A percentile compares a stretch with the other conserved stretches of the same genome.
Evolutionary conservation across 2,329 filamentous ascomycete genomes (phyloP).

Genomic region (Hypoxylon sp.): DNA sequence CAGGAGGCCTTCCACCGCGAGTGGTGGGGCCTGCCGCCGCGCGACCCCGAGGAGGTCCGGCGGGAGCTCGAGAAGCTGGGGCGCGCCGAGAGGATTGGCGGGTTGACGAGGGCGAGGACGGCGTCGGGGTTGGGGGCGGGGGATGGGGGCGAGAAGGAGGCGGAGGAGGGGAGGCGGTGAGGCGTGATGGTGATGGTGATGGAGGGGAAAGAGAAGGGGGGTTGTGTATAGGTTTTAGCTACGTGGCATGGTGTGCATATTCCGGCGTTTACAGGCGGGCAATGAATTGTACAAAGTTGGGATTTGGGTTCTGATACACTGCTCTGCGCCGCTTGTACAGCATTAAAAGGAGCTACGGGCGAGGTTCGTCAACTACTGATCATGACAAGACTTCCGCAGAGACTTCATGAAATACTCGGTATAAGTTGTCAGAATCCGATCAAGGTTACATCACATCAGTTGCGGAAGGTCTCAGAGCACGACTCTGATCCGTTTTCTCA

Average conservation of each 20-base stretch:
- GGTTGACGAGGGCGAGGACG: slow-evolving; percentile 46
- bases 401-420: background rate
- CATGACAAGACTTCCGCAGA: background rate
- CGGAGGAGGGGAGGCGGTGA: slow-evolving; percentile 1
- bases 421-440: background rate
- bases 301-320: slow-evolving; percentile 27
- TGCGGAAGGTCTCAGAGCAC: no score
- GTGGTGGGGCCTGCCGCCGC: slow-evolving; percentile 74
- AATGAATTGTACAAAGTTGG: slow-evolving; percentile 18
- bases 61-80: slow-evolving; percentile 65
- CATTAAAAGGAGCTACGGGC: slow-evolving; percentile 14
- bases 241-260: slow-evolving; percentile 28
- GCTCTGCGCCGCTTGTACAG: slow-evolving; percentile 21
- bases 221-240: slow-evolving; percentile 16
- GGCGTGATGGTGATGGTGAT: background rate
- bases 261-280: slow-evolving; percentile 33
- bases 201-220: background rate
- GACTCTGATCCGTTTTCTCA: background rate
- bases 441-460: background rate
- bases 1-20: slow-evolving; percentile 75
- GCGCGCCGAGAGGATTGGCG: slow-evolving; percentile 67
- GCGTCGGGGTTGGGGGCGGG: no score
- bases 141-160: slow-evolving; percentile 10
- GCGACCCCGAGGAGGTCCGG: slow-evolving; percentile 64
- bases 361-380: slow-evolving; percentile 5